Conservation (phyloP, 345 rosid species). For the Isatis tinctoria region DNA sequence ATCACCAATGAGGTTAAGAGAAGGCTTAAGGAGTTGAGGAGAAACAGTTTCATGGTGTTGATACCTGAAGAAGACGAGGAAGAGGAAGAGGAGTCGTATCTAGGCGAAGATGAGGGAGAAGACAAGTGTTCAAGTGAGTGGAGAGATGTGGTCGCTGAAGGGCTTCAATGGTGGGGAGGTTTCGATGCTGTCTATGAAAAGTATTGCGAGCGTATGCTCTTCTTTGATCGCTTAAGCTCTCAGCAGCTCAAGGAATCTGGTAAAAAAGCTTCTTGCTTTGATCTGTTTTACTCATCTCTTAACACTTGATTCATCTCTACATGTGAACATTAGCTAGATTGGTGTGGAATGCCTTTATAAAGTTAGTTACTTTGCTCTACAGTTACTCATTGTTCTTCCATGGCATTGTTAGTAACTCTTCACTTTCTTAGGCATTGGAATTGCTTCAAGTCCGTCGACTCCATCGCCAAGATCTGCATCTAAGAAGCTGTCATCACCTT, state of each 20-base stretch:
- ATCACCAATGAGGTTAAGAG: slow-evolving; percentile 91
- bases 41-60: slow-evolving; percentile 90
- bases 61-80: slow-evolving; percentile 92
- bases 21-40: slow-evolving; percentile 79
- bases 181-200: slow-evolving; percentile 85
- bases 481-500: slow-evolving; percentile 77
- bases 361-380: not conserved
- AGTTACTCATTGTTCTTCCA: not conserved
- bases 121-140: slow-evolving; percentile 68
- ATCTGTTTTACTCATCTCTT: not conserved
- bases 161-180: slow-evolving; percentile 94
- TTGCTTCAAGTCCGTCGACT: slow-evolving; percentile 46
- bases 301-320: not conserved
- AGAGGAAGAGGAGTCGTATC: slow-evolving; percentile 57
- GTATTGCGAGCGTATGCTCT: slow-evolving; percentile 85
- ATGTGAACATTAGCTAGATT: not conserved
- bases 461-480: slow-evolving; percentile 83
- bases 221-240: slow-evolving; percentile 67
- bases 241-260: slow-evolving; percentile 65
- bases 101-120: slow-evolving; percentile 41
- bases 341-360: not conserved
- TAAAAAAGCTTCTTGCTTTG: slow-evolving; percentile 34
- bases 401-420: not conserved
- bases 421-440: slow-evolving; percentile 34
- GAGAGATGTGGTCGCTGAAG: slow-evolving; percentile 92